These are phyloP conservation scores for Pestalotiopsis sp. DNA, from an alignment of 2,329 filamentous ascomycete genomes.

Conservation along the genomic window DNA sequence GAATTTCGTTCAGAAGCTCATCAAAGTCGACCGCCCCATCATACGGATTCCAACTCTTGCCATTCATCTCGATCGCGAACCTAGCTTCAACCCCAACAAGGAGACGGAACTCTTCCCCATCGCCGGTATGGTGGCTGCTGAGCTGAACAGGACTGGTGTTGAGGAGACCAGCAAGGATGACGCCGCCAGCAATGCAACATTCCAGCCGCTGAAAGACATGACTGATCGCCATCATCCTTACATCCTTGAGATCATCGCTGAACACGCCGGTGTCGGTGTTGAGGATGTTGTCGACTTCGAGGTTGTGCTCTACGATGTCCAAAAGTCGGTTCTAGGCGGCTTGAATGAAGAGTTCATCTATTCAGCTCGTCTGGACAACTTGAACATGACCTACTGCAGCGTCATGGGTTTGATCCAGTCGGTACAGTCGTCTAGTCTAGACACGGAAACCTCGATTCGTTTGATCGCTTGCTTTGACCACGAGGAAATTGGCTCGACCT, in stretches of 20 bases:
- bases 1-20: slow-evolving; percentile 78
- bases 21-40: slow-evolving; percentile 90
- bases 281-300: slow-evolving; percentile 89
- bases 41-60: slow-evolving; percentile 91
- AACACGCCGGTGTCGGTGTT: slow-evolving; percentile 71
- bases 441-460: slow-evolving; percentile 80
- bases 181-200: slow-evolving; percentile 41
- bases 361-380: slow-evolving; percentile 92
- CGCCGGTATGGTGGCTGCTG: slow-evolving; percentile 80
- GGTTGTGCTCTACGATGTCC: slow-evolving; percentile 94
- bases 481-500: slow-evolving; percentile 92
- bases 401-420: slow-evolving; percentile 85
- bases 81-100: slow-evolving; percentile 93
- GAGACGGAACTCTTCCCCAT: slow-evolving; percentile 96
- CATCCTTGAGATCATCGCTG: slow-evolving; percentile 82
- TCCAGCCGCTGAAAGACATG: slow-evolving; percentile 76
- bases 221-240: slow-evolving; percentile 86
- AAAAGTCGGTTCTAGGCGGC: slow-evolving; percentile 86
- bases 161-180: slow-evolving; percentile 47
- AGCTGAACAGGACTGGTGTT: slow-evolving; percentile 74
- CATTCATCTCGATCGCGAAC: slow-evolving; percentile 87
- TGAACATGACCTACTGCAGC: slow-evolving; percentile 95
- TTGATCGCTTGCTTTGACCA: slow-evolving; percentile 96
- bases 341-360: slow-evolving; percentile 94
- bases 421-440: slow-evolving; percentile 65